phyloP scores from a whole-genome alignment of 352 stramenopile species.

The Pythium rishiriense region DNA sequence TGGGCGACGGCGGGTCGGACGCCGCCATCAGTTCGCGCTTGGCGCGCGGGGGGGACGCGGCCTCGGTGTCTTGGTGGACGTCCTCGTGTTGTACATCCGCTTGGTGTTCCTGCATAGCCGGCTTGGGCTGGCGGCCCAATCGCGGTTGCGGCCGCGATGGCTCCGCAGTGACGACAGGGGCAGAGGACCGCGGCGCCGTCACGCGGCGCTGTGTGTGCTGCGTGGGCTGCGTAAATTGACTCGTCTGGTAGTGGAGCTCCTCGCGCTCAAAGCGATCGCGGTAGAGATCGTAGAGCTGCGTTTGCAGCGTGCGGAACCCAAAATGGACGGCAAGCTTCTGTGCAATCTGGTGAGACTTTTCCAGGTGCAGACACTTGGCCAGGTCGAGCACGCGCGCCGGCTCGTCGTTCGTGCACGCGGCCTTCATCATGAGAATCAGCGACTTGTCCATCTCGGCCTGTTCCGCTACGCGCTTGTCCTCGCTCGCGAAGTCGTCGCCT shows the following conservation, averaged over 20 bases:
- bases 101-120: too few species aligned
- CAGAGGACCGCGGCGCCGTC: too few species aligned
- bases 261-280: slow-evolving; percentile 52
- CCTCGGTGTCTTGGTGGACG: neutral
- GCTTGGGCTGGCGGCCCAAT: slow-evolving; percentile 24
- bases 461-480: slow-evolving; percentile 49
- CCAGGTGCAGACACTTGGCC: slow-evolving; percentile 77
- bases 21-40: neutral
- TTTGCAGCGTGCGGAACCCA: slow-evolving; percentile 67
- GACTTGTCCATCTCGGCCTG: slow-evolving; percentile 85
- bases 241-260: neutral
- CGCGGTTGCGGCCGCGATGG: slow-evolving; percentile 27
- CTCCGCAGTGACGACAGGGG: neutral
- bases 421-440: slow-evolving; percentile 85
- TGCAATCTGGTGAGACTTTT: slow-evolving; percentile 84
- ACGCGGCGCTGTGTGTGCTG: neutral
- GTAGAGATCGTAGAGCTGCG: slow-evolving; percentile 74
- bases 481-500: slow-evolving; percentile 21
- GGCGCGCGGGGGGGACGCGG: slow-evolving; percentile 14
- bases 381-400: slow-evolving; percentile 69
- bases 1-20: neutral
- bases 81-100: slow-evolving; percentile 12
- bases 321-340: slow-evolving; percentile 85
- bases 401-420: slow-evolving; percentile 65
- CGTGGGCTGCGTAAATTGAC: neutral